phyloP scores from a whole-genome alignment of 2,329 filamentous ascomycete genomes.

The Ceratocystis cacaofunesta region DNA sequence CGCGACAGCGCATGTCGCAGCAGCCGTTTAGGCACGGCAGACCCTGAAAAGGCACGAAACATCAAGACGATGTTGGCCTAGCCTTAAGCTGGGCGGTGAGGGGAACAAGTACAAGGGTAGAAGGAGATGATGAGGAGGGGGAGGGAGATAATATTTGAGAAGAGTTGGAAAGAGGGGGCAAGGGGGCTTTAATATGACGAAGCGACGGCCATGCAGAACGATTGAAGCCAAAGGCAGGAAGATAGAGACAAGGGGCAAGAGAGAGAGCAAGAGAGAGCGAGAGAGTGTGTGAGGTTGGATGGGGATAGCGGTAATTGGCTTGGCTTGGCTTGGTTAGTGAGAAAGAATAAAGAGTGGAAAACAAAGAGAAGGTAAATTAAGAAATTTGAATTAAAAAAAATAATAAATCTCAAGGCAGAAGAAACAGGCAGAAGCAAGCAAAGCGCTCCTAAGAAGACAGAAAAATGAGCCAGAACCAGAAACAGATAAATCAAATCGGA shows the following conservation, averaged over 20 bases:
- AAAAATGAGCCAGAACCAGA: neutral
- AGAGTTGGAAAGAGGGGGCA: neutral
- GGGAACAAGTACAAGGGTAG: neutral
- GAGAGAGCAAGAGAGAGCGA: neutral
- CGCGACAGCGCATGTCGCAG: conserved; percentile 73
- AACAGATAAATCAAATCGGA: too few relatives aligned
- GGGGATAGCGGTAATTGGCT: neutral
- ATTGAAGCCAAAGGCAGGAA: neutral
- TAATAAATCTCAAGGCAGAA: neutral
- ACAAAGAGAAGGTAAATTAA: neutral
- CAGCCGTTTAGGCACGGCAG: conserved; percentile 77
- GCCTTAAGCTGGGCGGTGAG: neutral
- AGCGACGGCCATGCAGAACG: neutral
- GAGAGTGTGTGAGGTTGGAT: neutral
- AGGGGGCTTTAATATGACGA: neutral
- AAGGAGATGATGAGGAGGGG: neutral
- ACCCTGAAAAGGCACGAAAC: conserved; percentile 47
- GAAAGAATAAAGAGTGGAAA: neutral
- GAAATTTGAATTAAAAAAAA: neutral
- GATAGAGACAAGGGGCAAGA: neutral
- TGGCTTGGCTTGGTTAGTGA: neutral
- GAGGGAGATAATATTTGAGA: neutral
- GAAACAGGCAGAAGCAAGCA: neutral
- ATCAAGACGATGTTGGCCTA: conserved; percentile 29
- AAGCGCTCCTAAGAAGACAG: neutral